A percentile compares a stretch with the other conserved stretches of the same genome.
Evolutionary conservation across 495 filamentous ascomycete genomes (phyloP).

Genomic region (Aspergillus wentii): DNA sequence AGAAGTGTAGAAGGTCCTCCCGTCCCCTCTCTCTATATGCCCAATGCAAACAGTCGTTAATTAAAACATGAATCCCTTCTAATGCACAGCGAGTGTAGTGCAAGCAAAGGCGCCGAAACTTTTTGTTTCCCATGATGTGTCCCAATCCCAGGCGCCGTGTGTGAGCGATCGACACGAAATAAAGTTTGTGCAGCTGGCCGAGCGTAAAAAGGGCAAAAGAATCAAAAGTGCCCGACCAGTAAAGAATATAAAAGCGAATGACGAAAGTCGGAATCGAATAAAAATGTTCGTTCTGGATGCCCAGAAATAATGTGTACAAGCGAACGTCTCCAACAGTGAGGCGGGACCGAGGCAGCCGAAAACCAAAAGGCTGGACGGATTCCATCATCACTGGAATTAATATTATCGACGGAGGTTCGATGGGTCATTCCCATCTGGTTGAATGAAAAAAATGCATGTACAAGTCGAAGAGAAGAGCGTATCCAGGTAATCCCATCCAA

Average conservation of each 20-base stretch:
- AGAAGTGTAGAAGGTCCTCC: too few species aligned
- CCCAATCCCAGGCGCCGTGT: slow-evolving; percentile 35
- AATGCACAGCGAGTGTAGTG: slow-evolving; percentile 44
- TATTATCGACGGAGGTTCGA: slow-evolving; percentile 38
- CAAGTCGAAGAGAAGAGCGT: slow-evolving; percentile 25
- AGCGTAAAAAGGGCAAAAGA: slow-evolving; percentile 26
- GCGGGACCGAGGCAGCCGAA: slow-evolving; percentile 13
- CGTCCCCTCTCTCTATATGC: slow-evolving; percentile 30
- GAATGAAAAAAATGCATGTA: slow-evolving; percentile 25
- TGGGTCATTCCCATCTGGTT: slow-evolving; percentile 5
- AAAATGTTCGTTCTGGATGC: slow-evolving; percentile 12
- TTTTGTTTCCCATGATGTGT: slow-evolving; percentile 25
- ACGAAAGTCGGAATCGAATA: slow-evolving; percentile 32
- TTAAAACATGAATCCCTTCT: slow-evolving; percentile 17
- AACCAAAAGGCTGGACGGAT: slow-evolving; percentile 16
- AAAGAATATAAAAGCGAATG: slow-evolving; percentile 38
- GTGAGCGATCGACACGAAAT: slow-evolving; percentile 46
- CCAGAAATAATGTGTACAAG: slow-evolving; percentile 31
- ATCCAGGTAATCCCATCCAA: slow-evolving; percentile 5
- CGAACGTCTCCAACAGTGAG: slow-evolving; percentile 36
- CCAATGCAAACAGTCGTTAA: slow-evolving; percentile 33
- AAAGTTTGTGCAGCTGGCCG: slow-evolving; percentile 34
- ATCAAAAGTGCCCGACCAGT: slow-evolving; percentile 31
- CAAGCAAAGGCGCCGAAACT: slow-evolving; percentile 30
- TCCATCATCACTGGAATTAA: slow-evolving; percentile 29